phyloP scores from a whole-genome alignment of 140 eudicot species.

The Oenanthe javanica region DNA sequence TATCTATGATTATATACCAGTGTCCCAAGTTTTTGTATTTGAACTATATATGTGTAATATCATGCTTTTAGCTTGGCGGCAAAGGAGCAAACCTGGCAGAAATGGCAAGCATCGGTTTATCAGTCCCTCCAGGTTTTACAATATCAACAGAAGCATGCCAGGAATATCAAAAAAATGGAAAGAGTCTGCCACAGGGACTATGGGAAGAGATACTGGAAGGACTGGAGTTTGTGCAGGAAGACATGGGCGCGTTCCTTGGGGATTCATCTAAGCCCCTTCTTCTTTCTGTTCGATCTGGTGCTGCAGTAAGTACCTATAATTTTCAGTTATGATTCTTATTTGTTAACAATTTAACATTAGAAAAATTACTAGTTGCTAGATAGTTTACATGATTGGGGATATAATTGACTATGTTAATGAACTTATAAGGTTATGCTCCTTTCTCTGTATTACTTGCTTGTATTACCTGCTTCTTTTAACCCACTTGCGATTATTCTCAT shows the following conservation, averaged over 20 bases:
- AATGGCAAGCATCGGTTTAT: slow-evolving; percentile 97
- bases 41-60: neutral
- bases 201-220: slow-evolving; percentile 92
- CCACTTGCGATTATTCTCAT: neutral
- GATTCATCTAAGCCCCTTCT: slow-evolving; percentile 91
- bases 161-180: slow-evolving; percentile 77
- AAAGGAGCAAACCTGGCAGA: slow-evolving; percentile 99
- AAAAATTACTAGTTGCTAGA: neutral
- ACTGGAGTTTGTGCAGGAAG: slow-evolving; percentile 60
- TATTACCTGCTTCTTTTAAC: slow-evolving; percentile 1
- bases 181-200: slow-evolving; percentile 59
- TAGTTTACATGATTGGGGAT: neutral
- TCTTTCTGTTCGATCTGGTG: slow-evolving; percentile 95
- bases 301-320: slow-evolving; percentile 55
- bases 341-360: neutral
- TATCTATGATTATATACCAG: neutral
- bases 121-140: slow-evolving; percentile 95
- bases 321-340: neutral
- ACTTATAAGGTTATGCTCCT: neutral
- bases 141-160: slow-evolving; percentile 98
- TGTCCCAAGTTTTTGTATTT: neutral
- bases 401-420: neutral
- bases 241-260: slow-evolving; percentile 85
- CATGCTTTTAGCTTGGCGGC: slow-evolving; percentile 71
- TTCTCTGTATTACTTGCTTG: neutral